Evolutionary conservation across 2,329 filamentous ascomycete species (phyloP), one percentile per base, ranked within the genome.

Genomic region (Penicillium digitatum): DNA sequence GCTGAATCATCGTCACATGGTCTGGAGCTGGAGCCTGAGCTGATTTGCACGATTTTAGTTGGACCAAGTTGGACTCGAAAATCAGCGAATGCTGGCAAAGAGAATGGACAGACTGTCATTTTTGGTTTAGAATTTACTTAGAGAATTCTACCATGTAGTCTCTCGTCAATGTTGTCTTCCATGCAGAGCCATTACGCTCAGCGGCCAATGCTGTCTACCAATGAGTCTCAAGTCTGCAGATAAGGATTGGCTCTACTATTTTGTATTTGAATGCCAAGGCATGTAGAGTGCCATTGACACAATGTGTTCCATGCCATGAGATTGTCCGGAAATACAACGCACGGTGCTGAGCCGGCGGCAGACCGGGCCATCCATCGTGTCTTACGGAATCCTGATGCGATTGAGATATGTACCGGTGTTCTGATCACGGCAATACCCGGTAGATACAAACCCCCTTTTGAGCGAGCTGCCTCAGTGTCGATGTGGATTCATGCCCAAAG

Each of bases 1-100:
- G 62, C 61, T 64, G 61, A 63, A 62, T 62, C 63, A 62, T 63
- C 62, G 53, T 55, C 53, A 47, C 53, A 52, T 55, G 54, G 35
- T 24, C 42, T 26, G 12, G 11, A 12, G 20, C 26, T 26, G 43
- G 18, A 48, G 34, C 32, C 43, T 26, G 8, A 48, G 14, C 22
- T 5, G 24, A 5, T 31, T 31, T 11, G 32, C 24, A 48, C 32
- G n/a, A 40, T 31, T 42, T 49, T 49, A 38, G 14, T 29, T 48
- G 26, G 16, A 47, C 44, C 20, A 18, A 8, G 26, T n/a, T 49
- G 22, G 32, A 48, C 46, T 38, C 9, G 24, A 42, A 31, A 18
- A 24, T 12, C 14, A 34, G 16, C 29, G 22, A 44, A 34, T 20
- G 22, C n/a, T 43, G 10, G 35, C 9, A 45, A 34, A 20, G 8